Percentiles rank a stretch among this genome's conserved stretches.
Evolutionary conservation across 2,329 filamentous ascomycete genomes (phyloP).

Genomic region (Microdochium paspali): DNA sequence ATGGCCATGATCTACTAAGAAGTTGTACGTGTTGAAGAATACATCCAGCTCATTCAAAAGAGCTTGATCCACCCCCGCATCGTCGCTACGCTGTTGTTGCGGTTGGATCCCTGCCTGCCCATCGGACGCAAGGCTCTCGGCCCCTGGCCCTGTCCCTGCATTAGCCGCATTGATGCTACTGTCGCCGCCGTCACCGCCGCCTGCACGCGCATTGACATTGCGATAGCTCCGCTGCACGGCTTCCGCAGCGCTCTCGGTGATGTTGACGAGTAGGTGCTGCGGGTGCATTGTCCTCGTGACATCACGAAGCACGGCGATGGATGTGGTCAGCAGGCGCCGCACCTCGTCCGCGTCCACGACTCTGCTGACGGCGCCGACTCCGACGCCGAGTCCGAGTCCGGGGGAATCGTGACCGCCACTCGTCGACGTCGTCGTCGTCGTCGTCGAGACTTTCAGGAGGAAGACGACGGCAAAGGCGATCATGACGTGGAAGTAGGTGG

Average conservation of each 20-base stretch:
- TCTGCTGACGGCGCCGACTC: slow-evolving; percentile 5
- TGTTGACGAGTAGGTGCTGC: slow-evolving; percentile 8
- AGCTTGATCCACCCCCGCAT: too few species aligned
- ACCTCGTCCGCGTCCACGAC: slow-evolving; percentile 12
- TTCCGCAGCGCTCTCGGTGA: slow-evolving; percentile 3
- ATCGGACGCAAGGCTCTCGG: too few species aligned
- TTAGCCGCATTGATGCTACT: not conserved
- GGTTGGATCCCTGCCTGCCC: too few species aligned
- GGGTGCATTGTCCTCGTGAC: slow-evolving; percentile 8
- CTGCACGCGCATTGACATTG: not conserved
- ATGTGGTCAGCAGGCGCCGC: slow-evolving; percentile 2
- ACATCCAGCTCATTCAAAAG: too few species aligned
- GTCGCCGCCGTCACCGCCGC: not conserved
- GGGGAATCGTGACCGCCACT: too few species aligned
- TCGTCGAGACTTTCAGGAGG: slow-evolving; percentile 12
- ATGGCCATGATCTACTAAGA: too few species aligned
- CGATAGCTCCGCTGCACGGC: not conserved
- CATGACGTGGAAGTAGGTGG: slow-evolving; percentile 18
- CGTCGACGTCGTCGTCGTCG: not conserved
- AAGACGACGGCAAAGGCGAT: slow-evolving; percentile 18
- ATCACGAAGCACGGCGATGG: slow-evolving; percentile 3
- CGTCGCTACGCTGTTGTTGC: too few species aligned
- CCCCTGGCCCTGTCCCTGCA: not conserved
- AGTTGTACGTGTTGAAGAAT: too few species aligned
- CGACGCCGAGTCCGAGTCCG: not conserved